Conservation (phyloP, 495 filamentous ascomycete genomes). For the Xanthoparmelia taractica region DNA sequence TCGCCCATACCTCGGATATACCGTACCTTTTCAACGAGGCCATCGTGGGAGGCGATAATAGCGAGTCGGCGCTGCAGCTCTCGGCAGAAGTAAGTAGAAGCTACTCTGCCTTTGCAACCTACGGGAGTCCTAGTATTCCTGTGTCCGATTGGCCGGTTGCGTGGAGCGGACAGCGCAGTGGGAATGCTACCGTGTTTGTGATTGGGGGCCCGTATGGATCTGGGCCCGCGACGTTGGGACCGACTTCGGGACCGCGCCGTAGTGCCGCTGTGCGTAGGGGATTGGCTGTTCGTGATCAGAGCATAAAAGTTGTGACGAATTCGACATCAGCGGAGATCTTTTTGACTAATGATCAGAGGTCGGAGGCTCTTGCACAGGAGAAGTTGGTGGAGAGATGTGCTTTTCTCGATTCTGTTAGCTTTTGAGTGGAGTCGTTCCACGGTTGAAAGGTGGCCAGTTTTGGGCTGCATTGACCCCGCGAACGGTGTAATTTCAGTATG, state of each 20-base stretch:
- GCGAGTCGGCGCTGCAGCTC: not conserved
- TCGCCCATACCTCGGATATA: not conserved
- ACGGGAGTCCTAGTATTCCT: not conserved
- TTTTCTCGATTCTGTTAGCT: not conserved
- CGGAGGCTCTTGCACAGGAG: not conserved
- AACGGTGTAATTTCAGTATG: too few relatives aligned
- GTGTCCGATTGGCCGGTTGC: not conserved
- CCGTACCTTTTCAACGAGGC: not conserved
- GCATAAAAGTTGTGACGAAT: too few relatives aligned
- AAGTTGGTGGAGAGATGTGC: not conserved
- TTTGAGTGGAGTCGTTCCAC: too few relatives aligned
- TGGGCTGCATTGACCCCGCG: too few relatives aligned
- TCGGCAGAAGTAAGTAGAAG: not conserved
- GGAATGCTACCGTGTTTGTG: not conserved
- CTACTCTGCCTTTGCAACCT: not conserved
- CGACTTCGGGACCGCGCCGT: not conserved
- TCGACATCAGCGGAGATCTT: too few relatives aligned
- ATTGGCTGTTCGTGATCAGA: too few relatives aligned
- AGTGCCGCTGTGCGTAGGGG: too few relatives aligned
- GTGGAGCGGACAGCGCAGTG: not conserved
- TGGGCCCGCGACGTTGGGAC: not conserved
- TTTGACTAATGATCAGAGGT: not conserved
- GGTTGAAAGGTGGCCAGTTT: too few relatives aligned
- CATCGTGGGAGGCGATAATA: not conserved
- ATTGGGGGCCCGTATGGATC: not conserved